Conservation (phyloP, 2,329 filamentous ascomycete genomes). For the Alternaria brassicicola region DNA sequence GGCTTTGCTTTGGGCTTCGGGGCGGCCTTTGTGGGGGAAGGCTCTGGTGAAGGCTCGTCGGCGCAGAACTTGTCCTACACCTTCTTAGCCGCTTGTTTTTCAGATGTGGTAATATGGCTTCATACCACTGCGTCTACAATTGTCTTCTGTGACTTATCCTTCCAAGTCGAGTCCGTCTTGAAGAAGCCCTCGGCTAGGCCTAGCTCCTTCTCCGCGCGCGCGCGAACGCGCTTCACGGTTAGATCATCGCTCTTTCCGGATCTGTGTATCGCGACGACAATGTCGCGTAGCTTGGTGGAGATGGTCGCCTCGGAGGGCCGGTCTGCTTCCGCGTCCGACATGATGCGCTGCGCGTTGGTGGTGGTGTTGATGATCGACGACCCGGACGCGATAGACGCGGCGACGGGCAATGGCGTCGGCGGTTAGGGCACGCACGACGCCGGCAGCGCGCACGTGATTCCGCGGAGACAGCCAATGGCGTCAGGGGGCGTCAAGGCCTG, state of each 20-base stretch:
- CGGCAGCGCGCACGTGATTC: slow-evolving; percentile 21
- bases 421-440: slow-evolving; percentile 21
- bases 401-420: background rate
- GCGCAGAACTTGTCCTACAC: slow-evolving; percentile 37
- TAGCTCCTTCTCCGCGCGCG: slow-evolving; percentile 59
- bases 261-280: slow-evolving; percentile 50
- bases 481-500: slow-evolving; percentile 1
- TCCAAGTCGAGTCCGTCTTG: slow-evolving; percentile 62
- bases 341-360: slow-evolving; percentile 25
- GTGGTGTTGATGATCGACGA: slow-evolving; percentile 14
- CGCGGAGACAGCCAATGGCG: slow-evolving; percentile 15
- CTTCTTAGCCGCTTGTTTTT: background rate
- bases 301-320: slow-evolving; percentile 48
- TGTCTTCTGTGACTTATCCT: slow-evolving; percentile 54
- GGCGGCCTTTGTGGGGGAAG: slow-evolving; percentile 26
- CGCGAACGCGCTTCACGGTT: slow-evolving; percentile 63
- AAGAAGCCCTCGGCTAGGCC: slow-evolving; percentile 61
- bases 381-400: slow-evolving; percentile 9
- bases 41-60: slow-evolving; percentile 31
- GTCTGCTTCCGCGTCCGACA: slow-evolving; percentile 40
- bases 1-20: slow-evolving; percentile 32
- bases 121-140: slow-evolving; percentile 42
- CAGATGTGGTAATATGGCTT: background rate
- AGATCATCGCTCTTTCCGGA: slow-evolving; percentile 56
- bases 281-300: slow-evolving; percentile 49